Evolutionary conservation across 2,329 filamentous ascomycete species (phyloP).

Genomic region (Pseudogymnoascus sp.): DNA sequence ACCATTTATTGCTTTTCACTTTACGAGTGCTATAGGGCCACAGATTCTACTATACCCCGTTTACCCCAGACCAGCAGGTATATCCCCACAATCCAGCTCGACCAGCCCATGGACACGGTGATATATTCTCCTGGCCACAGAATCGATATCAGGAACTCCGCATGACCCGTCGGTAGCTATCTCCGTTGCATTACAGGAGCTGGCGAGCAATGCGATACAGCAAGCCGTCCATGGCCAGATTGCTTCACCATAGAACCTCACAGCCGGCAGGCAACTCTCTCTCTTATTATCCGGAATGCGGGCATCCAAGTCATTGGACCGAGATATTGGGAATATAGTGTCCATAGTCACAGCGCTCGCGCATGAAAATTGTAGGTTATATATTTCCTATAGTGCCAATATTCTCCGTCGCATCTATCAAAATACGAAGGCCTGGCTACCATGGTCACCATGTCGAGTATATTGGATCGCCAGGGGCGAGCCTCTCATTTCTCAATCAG

Average conservation of each 20-base stretch:
- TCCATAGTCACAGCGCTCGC: neutral
- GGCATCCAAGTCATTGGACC: slow-evolving; percentile 4
- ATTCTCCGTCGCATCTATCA: neutral
- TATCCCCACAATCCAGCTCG: neutral
- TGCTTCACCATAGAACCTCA: neutral
- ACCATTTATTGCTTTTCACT: neutral
- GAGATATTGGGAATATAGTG: slow-evolving; percentile 8
- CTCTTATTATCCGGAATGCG: slow-evolving; percentile 6
- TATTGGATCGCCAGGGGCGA: slow-evolving; percentile 6
- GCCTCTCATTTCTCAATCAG: neutral
- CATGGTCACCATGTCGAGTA: neutral
- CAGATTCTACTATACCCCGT: neutral
- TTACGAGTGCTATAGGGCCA: neutral
- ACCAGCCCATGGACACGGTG: neutral
- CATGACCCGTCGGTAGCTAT: neutral
- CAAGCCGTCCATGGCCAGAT: neutral
- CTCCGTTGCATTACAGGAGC: neutral
- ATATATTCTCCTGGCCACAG: neutral
- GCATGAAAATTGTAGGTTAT: neutral
- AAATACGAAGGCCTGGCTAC: neutral
- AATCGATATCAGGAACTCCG: slow-evolving; percentile 2
- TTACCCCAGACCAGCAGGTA: neutral
- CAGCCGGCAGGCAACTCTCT: neutral
- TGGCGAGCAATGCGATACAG: neutral
- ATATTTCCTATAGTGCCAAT: slow-evolving; percentile 2